Evolutionary conservation across 1,284 basidiomycete genomes (phyloP).

Genomic region (Melampsora americana): DNA sequence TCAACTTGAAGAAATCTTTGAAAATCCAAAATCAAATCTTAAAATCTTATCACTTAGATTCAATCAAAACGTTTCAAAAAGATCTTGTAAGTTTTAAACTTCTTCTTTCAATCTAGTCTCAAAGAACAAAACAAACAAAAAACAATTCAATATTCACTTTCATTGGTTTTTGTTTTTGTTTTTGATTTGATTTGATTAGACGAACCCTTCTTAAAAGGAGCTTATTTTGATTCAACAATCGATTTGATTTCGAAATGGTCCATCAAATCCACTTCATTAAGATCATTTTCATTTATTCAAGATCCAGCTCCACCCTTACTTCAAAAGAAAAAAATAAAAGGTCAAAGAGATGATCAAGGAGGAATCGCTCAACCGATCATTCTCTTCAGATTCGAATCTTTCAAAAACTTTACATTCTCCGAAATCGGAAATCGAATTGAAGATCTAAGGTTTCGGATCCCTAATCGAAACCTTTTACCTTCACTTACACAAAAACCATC

Average conservation of each 20-base stretch:
- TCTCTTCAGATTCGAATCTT: constrained; percentile 25
- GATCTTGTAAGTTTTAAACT: constrained; percentile 16
- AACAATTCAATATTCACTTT: background rate
- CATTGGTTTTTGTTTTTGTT: background rate
- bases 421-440: background rate
- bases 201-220: constrained; percentile 42
- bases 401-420: constrained; percentile 11
- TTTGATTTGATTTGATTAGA: constrained; percentile 12
- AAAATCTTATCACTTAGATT: constrained; percentile 18
- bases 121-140: too few relatives aligned
- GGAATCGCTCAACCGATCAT: constrained; percentile 42
- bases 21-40: background rate
- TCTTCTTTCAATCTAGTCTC: too few relatives aligned
- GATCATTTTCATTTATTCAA: constrained; percentile 37
- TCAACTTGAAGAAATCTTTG: constrained; percentile 38
- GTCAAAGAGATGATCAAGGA: background rate
- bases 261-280: background rate
- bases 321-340: background rate
- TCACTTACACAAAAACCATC: constrained; percentile 6
- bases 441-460: constrained; percentile 16
- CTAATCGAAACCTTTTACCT: constrained; percentile 7
- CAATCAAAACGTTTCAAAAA: constrained; percentile 30
- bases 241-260: constrained; percentile 27
- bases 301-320: constrained; percentile 6
- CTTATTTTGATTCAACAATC: constrained; percentile 31